A percentile compares a stretch with the other conserved stretches of the same genome.
These are phyloP conservation scores for Elasticomyces elasticus DNA, from an alignment of 495 filamentous ascomycete genomes.

Conservation along the genomic window DNA sequence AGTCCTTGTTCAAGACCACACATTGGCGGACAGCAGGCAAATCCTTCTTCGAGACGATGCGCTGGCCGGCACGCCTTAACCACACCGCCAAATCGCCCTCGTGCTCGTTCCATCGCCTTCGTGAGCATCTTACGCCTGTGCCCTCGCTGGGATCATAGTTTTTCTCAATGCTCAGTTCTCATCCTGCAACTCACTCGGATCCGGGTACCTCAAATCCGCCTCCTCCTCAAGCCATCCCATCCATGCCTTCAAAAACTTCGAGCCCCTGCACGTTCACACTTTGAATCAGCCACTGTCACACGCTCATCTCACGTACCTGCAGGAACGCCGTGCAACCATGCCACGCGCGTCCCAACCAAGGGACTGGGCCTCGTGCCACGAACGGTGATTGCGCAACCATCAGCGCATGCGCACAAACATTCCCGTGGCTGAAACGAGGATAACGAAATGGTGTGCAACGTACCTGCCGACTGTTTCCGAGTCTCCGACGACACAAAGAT, in stretches of 20 bases:
- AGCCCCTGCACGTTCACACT: conserved; percentile 45
- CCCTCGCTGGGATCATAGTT: not conserved
- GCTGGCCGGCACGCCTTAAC: not conserved
- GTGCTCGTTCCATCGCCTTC: too few species aligned
- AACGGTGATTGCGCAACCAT: not conserved
- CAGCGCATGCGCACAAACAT: not conserved
- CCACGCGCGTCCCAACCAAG: not conserved
- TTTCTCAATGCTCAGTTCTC: conserved; percentile 1
- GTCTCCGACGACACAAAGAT: conserved; percentile 84
- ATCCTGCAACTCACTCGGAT: conserved; percentile 34
- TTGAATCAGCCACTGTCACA: conserved; percentile 7
- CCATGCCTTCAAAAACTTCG: conserved; percentile 75
- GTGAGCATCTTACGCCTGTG: not conserved
- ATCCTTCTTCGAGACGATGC: too few species aligned
- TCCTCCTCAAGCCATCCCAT: conserved; percentile 80
- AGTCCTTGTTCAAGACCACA: not conserved
- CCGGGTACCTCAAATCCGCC: conserved; percentile 76
- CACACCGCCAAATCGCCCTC: too few species aligned
- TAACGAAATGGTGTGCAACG: conserved; percentile 37
- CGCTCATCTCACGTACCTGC: conserved; percentile 3
- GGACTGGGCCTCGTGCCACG: not conserved
- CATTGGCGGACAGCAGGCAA: too few species aligned
- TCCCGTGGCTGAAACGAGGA: conserved; percentile 8
- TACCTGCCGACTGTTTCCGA: conserved; percentile 81
- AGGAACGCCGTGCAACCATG: not conserved